Evolutionary conservation across 2,329 filamentous ascomycete species (phyloP), one percentile per base, ranked within the genome.

Genomic region (Apiospora hydei): DNA sequence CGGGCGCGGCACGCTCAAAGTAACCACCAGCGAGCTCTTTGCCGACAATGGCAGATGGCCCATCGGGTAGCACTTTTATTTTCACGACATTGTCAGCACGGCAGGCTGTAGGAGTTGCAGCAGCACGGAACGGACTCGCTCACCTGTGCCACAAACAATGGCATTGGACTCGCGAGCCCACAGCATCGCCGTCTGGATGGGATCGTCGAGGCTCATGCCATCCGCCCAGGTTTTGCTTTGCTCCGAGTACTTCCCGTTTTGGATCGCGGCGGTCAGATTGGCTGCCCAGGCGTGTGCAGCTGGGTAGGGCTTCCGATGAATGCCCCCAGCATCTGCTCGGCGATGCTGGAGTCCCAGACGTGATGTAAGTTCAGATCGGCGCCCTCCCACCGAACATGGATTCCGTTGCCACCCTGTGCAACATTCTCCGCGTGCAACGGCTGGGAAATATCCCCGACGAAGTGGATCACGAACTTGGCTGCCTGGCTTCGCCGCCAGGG

Each of bases 321-420:
- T 79, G n/a, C 86, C 88, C 2, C 91, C 1, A 92, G 83, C 77
- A 89, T 82, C 77, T 91, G 88, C 82, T 93, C 91, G 0, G 89
- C 87, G 74, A 94, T 94, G 75, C 87, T 88, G 70, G 88, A 89
- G 78, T 94, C 93, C 92, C 92, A 94, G 21, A 94, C 88, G 72
- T 91, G 87, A 78, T 94, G 93, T 57, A 94, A 85, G 78, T 94
- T 94, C 71, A 88, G 85, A 41, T 84, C 80, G 43, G 81, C 80
- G 3, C 86, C 86, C 38, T 90, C 84, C 82, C 91, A 94, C 21
- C 82, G 83, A 1, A 94, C 92, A 18, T 85, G 80, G 76, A 94
- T 92, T 14, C 87, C 87, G 76, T 94, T 95, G 0, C 92, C 92
- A 70, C 93, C 93, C 30, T 86, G 6, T 46, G 18, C 41, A 7